These are phyloP conservation scores for Diutina neorugosa DNA, from an alignment of 1,139 yeast genomes.

Conservation along the genomic window DNA sequence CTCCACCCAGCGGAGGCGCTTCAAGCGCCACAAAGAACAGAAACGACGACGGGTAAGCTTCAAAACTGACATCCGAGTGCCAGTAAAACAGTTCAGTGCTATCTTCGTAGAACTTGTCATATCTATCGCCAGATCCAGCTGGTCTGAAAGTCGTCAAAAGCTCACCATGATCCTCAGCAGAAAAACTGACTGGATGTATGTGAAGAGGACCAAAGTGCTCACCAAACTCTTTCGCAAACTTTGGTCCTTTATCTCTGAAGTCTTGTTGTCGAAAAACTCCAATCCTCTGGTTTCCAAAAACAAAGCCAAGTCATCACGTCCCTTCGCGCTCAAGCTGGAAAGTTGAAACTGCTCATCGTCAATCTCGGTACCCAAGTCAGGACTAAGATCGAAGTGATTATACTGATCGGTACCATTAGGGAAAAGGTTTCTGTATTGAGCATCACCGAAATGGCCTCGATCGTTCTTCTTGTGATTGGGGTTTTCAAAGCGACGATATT, in stretches of 20 bases:
- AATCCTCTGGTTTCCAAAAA: conserved; percentile 21
- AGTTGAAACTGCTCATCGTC: conserved; percentile 12
- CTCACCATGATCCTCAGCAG: conserved; percentile 18
- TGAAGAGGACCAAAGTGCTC: conserved; percentile 21
- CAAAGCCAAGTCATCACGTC: conserved; percentile 21
- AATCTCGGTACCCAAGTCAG: conserved; percentile 7
- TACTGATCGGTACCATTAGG: not conserved
- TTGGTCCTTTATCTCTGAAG: conserved; percentile 19
- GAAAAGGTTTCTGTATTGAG: conserved; percentile 5
- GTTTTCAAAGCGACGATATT: conserved; percentile 12
- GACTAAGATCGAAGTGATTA: conserved; percentile 5
- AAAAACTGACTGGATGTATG: conserved; percentile 19
- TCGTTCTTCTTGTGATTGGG: conserved; percentile 8
- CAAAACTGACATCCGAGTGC: conserved; percentile 24
- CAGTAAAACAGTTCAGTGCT: conserved; percentile 12
- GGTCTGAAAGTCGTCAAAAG: conserved; percentile 19
- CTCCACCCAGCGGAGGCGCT: conserved; percentile 22
- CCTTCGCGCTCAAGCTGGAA: conserved; percentile 16
- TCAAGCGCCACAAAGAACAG: conserved; percentile 21
- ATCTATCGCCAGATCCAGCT: conserved; percentile 15
- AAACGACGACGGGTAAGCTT: conserved; percentile 19
- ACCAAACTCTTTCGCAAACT: conserved; percentile 18
- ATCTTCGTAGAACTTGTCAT: conserved; percentile 12
- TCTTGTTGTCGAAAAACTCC: conserved; percentile 21
- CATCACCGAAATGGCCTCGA: conserved; percentile 7